Evolutionary conservation across 2,329 filamentous ascomycete species (phyloP), one percentile per base, ranked within the genome.

Genomic region (Arthrobotrys conoides): DNA sequence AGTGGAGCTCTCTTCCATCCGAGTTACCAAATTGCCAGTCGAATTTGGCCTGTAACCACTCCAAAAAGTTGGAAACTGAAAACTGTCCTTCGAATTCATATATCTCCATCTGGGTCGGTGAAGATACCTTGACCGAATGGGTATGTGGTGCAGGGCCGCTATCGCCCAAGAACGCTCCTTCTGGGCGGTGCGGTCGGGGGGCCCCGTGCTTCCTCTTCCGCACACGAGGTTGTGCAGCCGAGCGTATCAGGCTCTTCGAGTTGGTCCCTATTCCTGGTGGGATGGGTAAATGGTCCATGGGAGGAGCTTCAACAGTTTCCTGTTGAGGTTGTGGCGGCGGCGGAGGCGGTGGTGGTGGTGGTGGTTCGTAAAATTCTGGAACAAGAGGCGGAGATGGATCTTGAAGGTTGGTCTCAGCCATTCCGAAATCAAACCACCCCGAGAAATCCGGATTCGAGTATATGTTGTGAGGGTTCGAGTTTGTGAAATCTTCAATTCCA

Each of bases 231-330:
- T 57, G 66, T 30, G 55, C 66, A 24, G 66, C 72, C 12, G 72
- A 14, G 36, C 72, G 63, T 61, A 76, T 27, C 4, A 76, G 66
- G 46, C 72, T 76, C 72, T 76, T 76, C 66, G 72, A 59, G 48
- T 76, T 76, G 14, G 72, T 76, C 66, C 72, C 72, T 24, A 76
- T 76, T 22, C 72, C 66, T 30, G 66, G 59, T n/a, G 72, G 72
- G 2, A 70, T 27, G 1, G 72, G 38, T 24, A 76, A 71, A 36
- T 76, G 72, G 24, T 67, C 30, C 46, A 66, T 61, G 2, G 38
- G 44, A 59, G 65, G 36, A 10, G 61, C 38, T n/a, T 76, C 72
- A 18, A 41, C 30, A 16, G 6, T 9, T 27, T 61, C 57, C 41
- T 61, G 33, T 22, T 20, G 57, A 9, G 57, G 36, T 27, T 44